Percentiles rank a stretch among this genome's conserved stretches.
Evolutionary conservation across 2,329 filamentous ascomycete species (phyloP).

Genomic region (Penicillium carneum): DNA sequence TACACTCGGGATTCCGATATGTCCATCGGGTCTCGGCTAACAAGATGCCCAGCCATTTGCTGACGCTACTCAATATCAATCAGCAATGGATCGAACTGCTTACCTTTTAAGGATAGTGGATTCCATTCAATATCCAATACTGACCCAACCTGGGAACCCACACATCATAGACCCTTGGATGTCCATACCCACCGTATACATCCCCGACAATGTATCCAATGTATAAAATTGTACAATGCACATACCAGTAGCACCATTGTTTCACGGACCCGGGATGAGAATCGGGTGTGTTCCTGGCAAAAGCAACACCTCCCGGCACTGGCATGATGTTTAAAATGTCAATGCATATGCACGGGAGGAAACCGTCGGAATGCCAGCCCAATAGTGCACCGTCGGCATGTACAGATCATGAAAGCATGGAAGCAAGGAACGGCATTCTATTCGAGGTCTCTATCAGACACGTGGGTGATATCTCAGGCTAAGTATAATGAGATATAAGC

Average conservation of each 20-base stretch:
- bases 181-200: background rate
- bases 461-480: slow-evolving; percentile 19
- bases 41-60: background rate
- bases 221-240: slow-evolving; percentile 4
- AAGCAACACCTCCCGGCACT: slow-evolving; percentile 7
- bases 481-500: background rate
- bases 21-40: slow-evolving; percentile 13
- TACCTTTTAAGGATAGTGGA: background rate
- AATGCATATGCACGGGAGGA: slow-evolving; percentile 12
- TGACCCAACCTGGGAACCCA: no score
- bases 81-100: background rate
- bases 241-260: slow-evolving; percentile 7
- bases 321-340: slow-evolving; percentile 14
- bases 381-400: slow-evolving; percentile 18
- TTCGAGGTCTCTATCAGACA: slow-evolving; percentile 28
- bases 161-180: background rate
- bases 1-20: slow-evolving; percentile 17
- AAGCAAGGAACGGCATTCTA: slow-evolving; percentile 25
- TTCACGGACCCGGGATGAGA: slow-evolving; percentile 4
- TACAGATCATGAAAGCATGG: slow-evolving; percentile 14
- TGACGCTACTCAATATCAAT: background rate
- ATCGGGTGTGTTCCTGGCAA: slow-evolving; percentile 16
- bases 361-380: slow-evolving; percentile 16
- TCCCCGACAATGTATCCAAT: background rate
- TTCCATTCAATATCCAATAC: background rate